Conservation (phyloP, 1,284 basidiomycete species). For the Takashimella tepidaria region DNA sequence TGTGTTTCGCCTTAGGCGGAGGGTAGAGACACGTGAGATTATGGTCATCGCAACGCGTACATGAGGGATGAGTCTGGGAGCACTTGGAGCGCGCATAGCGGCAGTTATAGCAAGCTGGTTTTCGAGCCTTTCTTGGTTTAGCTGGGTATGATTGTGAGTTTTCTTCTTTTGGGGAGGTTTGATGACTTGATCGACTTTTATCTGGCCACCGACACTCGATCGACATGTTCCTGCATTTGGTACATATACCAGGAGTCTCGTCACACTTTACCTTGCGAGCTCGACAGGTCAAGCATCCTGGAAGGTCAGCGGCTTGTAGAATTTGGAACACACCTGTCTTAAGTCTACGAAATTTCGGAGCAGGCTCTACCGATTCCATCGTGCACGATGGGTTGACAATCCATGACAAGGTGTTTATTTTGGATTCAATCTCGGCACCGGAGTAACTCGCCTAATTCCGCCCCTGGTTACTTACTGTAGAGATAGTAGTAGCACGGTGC, state of each 20-base stretch:
- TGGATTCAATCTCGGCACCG: too few relatives aligned
- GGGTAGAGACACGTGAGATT: neutral
- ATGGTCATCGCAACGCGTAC: neutral
- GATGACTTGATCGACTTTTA: neutral
- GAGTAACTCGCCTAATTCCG: neutral
- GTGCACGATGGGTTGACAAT: too few relatives aligned
- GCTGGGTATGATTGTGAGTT: neutral
- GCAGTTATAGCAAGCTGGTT: neutral
- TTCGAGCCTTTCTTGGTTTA: neutral
- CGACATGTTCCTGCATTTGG: slow-evolving; percentile 20
- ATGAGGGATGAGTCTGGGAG: neutral
- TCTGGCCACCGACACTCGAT: slow-evolving; percentile 19
- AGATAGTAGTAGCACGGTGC: too few relatives aligned
- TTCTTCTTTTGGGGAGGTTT: neutral
- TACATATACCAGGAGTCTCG: slow-evolving; percentile 18
- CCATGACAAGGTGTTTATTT: too few relatives aligned
- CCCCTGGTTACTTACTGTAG: too few relatives aligned
- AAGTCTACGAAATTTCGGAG: neutral
- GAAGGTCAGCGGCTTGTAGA: neutral
- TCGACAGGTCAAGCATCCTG: slow-evolving; percentile 20
- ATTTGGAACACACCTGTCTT: neutral
- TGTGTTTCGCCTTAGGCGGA: neutral
- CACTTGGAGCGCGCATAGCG: neutral
- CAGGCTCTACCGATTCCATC: neutral
- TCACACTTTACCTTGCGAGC: slow-evolving; percentile 25